Evolutionary conservation across 345 rosid genomes (phyloP).

Genomic region (Salix dunnii): DNA sequence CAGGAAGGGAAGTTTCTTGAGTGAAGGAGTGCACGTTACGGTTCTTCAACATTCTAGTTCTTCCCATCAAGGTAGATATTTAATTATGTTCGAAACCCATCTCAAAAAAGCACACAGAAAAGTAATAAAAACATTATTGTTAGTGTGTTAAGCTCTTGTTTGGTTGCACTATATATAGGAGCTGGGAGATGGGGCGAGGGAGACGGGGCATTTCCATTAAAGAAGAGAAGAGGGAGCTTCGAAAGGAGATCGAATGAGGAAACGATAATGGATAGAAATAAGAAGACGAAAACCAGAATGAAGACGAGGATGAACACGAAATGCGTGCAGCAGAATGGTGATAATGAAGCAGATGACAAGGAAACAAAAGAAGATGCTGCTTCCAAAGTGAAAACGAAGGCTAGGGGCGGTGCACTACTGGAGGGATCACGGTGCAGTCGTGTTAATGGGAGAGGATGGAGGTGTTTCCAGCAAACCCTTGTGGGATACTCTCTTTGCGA

Average conservation of each 20-base stretch:
- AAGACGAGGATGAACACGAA: conserved; percentile 53
- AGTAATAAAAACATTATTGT: not conserved
- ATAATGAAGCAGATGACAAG: not conserved
- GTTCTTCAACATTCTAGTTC: conserved; percentile 26
- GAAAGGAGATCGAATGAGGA: conserved; percentile 21
- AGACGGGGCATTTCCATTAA: conserved; percentile 47
- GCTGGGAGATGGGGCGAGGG: conserved; percentile 40
- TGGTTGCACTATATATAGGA: conserved; percentile 26
- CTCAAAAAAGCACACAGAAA: not conserved
- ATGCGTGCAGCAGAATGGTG: conserved; percentile 6
- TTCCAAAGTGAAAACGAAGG: conserved; percentile 38
- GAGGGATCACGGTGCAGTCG: conserved; percentile 95
- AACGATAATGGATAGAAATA: conserved; percentile 17
- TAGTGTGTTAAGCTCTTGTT: conserved; percentile 11
- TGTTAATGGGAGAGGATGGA: conserved; percentile 95
- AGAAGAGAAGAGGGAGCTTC: conserved; percentile 56
- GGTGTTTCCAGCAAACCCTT: conserved; percentile 90
- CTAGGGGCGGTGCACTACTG: conserved; percentile 49
- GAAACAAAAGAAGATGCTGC: too few relatives aligned
- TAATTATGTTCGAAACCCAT: not conserved
- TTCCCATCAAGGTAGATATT: conserved; percentile 45
- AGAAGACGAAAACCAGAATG: conserved; percentile 38
- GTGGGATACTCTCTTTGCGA: conserved; percentile 93
- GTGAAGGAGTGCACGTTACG: conserved; percentile 29
- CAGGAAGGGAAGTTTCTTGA: conserved; percentile 31